Conservation (phyloP, 345 rosid genomes). For the Murraya paniculata region DNA sequence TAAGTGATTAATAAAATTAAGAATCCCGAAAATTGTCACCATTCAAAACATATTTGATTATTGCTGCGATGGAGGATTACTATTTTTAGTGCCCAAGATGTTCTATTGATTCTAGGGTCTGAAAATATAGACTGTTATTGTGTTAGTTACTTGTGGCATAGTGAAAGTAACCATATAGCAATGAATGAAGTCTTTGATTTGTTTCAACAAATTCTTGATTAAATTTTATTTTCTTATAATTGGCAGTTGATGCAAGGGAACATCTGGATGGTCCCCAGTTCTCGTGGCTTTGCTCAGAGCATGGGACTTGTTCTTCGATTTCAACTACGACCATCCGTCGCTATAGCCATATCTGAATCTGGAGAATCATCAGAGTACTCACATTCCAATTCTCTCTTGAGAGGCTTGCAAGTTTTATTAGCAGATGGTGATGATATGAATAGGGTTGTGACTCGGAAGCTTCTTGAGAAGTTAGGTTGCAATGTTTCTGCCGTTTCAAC, state of each 20-base stretch:
- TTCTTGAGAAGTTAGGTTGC: conserved; percentile 88
- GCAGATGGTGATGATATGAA: conserved; percentile 74
- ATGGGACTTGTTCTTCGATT: conserved; percentile 76
- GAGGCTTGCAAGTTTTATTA: conserved; percentile 67
- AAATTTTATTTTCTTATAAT: background rate
- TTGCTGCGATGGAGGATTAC: background rate
- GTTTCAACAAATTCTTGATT: background rate
- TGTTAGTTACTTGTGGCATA: background rate
- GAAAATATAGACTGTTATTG: background rate
- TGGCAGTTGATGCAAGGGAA: conserved; percentile 85
- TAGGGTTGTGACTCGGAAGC: conserved; percentile 71
- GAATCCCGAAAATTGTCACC: background rate
- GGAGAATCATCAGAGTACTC: conserved; percentile 55
- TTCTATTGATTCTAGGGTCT: background rate
- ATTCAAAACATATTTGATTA: background rate
- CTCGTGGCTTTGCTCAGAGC: conserved; percentile 58
- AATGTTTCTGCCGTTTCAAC: conserved; percentile 61
- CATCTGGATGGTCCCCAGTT: conserved; percentile 61
- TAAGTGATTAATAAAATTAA: background rate
- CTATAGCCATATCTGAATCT: conserved; percentile 38
- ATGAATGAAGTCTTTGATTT: background rate
- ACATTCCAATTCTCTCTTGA: conserved; percentile 53
- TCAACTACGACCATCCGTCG: conserved; percentile 48
- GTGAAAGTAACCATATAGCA: background rate
- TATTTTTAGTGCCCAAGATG: background rate